phyloP scores from a whole-genome alignment of 2,329 filamentous ascomycete species.

The Thermomyces lanuginosus region DNA sequence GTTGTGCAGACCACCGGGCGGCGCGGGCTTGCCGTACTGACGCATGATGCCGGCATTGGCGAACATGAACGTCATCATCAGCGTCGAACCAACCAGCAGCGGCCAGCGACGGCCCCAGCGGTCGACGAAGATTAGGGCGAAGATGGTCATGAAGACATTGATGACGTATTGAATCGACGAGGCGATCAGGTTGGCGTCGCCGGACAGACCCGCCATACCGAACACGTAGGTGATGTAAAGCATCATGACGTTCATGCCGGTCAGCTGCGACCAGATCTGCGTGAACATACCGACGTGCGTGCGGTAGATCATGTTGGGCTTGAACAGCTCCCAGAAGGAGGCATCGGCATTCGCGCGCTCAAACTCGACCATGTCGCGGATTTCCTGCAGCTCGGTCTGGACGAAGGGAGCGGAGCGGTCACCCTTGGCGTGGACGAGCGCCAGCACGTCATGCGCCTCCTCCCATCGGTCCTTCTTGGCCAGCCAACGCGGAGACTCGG shows the following conservation, averaged over 20 bases:
- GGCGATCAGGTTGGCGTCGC: constrained; percentile 42
- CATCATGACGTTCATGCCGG: constrained; percentile 45
- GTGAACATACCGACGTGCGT: constrained; percentile 42
- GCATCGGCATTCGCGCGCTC: constrained; percentile 37
- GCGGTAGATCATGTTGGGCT: constrained; percentile 39
- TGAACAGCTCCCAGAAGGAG: constrained; percentile 35
- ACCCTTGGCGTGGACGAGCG: constrained; percentile 41
- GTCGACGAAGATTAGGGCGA: constrained; percentile 46
- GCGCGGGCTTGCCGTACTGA: constrained; percentile 13
- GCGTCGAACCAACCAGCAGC: constrained; percentile 39
- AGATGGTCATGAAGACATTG: constrained; percentile 44
- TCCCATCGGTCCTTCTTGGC: constrained; percentile 49
- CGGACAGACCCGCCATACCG: constrained; percentile 41
- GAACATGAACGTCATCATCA: constrained; percentile 36
- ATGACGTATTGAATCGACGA: constrained; percentile 49
- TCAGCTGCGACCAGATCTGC: constrained; percentile 45
- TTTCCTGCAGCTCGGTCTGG: constrained; percentile 45
- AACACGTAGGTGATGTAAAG: constrained; percentile 19
- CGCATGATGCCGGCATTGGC: constrained; percentile 17
- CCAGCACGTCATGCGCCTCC: constrained; percentile 40
- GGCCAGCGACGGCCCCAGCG: constrained; percentile 41
- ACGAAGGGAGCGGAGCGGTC: constrained; percentile 23
- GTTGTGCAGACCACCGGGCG: constrained; percentile 10
- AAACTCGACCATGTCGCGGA: constrained; percentile 17
- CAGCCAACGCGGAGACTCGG: constrained; percentile 48